Evolutionary conservation across 345 rosid genomes (phyloP).

Genomic region (Boechera retrofracta): DNA sequence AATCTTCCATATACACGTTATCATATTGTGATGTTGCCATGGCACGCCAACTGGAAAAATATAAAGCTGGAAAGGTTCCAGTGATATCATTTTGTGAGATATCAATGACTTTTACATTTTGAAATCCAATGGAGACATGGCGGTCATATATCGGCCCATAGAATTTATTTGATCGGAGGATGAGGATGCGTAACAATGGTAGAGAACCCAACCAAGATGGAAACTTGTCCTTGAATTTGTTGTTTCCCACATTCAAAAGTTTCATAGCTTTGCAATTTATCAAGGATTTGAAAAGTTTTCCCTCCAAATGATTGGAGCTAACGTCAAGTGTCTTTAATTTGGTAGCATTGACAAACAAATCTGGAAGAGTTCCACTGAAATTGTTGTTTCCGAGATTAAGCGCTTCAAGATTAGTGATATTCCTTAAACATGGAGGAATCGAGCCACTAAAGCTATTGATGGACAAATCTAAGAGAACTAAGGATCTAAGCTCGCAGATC

Average conservation of each 20-base stretch:
- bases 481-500: slow-evolving; percentile 29
- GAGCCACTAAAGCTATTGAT: slow-evolving; percentile 41
- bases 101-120: slow-evolving; percentile 49
- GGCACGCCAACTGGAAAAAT: not conserved
- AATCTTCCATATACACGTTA: not conserved
- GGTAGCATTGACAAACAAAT: not conserved
- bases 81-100: slow-evolving; percentile 45
- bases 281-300: slow-evolving; percentile 44
- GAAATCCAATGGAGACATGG: not conserved
- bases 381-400: slow-evolving; percentile 26
- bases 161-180: slow-evolving; percentile 50
- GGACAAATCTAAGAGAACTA: slow-evolving; percentile 48
- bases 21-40: not conserved
- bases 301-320: slow-evolving; percentile 33
- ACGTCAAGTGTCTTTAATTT: not conserved
- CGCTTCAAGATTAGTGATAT: not conserved
- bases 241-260: slow-evolving; percentile 45
- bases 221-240: slow-evolving; percentile 44
- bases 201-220: slow-evolving; percentile 49
- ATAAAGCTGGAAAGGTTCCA: not conserved
- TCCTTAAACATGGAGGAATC: slow-evolving; percentile 44
- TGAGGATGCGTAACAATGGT: slow-evolving; percentile 42
- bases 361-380: slow-evolving; percentile 22
- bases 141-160: slow-evolving; percentile 37
- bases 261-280: slow-evolving; percentile 40